Conservation (phyloP, 73 alveolate genomes). For the Stentor roeselii region DNA sequence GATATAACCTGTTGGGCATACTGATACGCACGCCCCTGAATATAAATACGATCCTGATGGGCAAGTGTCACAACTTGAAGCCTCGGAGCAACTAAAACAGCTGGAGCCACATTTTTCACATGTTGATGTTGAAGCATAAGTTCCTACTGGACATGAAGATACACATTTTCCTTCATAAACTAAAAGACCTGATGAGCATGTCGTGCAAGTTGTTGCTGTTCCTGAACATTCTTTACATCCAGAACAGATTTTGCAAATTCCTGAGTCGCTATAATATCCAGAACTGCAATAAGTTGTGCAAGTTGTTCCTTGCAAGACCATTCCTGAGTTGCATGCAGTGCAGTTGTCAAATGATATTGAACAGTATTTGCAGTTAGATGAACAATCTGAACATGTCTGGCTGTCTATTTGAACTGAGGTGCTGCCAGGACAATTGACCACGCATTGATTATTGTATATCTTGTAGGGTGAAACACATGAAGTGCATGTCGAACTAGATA, state of each 20-base stretch:
- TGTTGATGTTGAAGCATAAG: background rate
- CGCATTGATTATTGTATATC: background rate
- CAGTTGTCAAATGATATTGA: background rate
- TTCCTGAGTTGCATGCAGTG: slow-evolving; percentile 18
- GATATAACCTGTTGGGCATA: background rate
- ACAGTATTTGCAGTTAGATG: background rate
- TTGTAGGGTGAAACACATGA: background rate
- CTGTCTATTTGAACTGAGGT: background rate
- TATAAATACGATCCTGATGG: background rate
- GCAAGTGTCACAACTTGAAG: background rate
- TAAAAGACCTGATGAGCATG: background rate
- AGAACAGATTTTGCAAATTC: background rate
- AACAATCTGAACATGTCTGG: slow-evolving; percentile 7
- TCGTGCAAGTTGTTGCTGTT: background rate
- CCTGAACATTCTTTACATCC: background rate
- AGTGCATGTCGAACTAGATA: background rate
- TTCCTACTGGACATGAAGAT: slow-evolving; percentile 12
- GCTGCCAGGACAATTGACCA: background rate
- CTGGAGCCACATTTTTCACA: background rate
- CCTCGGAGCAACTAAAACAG: background rate
- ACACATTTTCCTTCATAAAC: background rate
- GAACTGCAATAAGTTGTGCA: background rate
- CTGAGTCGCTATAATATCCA: background rate
- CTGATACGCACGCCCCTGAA: background rate
- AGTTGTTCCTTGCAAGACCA: background rate